phyloP scores from a whole-genome alignment of 169 alveolate genomes.

The Eimeria praecox region DNA sequence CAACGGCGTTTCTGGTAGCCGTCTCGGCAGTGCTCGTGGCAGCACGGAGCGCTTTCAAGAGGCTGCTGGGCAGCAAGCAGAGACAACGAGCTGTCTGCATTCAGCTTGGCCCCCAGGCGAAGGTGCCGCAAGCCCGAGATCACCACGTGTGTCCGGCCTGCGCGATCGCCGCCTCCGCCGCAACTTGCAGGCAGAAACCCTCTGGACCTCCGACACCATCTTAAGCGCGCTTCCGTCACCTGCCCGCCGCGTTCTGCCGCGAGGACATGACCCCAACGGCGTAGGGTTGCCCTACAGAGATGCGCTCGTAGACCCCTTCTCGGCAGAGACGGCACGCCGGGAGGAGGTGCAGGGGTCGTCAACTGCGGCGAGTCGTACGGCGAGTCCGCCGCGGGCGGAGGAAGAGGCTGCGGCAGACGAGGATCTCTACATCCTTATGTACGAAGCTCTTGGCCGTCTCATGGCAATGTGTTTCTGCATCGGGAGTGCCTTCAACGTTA shows the following conservation, averaged over 20 bases:
- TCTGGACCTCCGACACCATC: constrained; percentile 50
- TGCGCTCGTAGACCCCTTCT: constrained; percentile 29
- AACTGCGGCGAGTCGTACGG: neutral
- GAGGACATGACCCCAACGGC: neutral
- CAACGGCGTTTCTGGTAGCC: neutral
- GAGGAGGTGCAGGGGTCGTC: neutral
- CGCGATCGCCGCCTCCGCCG: neutral
- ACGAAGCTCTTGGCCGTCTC: constrained; percentile 95
- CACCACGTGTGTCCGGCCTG: neutral
- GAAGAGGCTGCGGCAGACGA: constrained; percentile 82
- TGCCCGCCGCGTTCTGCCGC: constrained; percentile 44
- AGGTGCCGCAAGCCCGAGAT: neutral
- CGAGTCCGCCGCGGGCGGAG: neutral
- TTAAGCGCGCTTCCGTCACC: constrained; percentile 38
- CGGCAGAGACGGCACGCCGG: neutral
- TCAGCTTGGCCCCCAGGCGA: neutral
- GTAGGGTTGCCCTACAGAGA: neutral
- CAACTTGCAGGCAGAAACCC: constrained; percentile 9
- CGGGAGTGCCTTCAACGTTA: constrained; percentile 91
- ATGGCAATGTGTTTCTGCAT: constrained; percentile 94
- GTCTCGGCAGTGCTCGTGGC: neutral
- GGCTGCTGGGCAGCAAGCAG: neutral
- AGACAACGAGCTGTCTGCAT: neutral
- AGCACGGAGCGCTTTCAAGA: neutral
- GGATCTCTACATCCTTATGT: constrained; percentile 88